Evolutionary conservation across 2,329 filamentous ascomycete genomes (phyloP).

Genomic region (Corniculantispora saksenae): DNA sequence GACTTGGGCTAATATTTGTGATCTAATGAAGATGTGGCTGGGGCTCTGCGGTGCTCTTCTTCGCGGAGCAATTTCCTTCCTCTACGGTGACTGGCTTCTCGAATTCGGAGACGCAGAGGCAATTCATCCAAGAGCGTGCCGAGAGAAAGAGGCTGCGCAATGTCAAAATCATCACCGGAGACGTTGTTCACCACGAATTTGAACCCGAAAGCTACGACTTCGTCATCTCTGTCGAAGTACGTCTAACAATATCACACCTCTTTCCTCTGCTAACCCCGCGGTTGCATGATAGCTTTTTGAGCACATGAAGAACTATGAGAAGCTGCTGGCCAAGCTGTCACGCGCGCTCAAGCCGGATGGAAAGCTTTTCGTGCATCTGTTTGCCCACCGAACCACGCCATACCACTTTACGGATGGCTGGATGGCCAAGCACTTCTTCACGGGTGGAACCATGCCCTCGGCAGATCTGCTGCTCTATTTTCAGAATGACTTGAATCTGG

Average conservation of each 20-base stretch:
- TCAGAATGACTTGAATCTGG: conserved; percentile 59
- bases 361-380: conserved; percentile 70
- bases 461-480: conserved; percentile 68
- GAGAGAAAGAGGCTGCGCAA: conserved; percentile 58
- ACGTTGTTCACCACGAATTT: conserved; percentile 68
- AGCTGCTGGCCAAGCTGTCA: conserved; percentile 65
- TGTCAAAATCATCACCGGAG: conserved; percentile 60
- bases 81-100: conserved; percentile 66
- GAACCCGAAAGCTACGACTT: conserved; percentile 59
- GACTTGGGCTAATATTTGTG: background rate
- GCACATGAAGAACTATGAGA: conserved; percentile 75
- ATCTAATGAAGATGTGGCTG: conserved; percentile 62
- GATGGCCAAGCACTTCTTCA: conserved; percentile 76
- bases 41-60: conserved; percentile 65
- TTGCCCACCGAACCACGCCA: conserved; percentile 63
- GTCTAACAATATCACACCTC: background rate
- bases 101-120: conserved; percentile 68
- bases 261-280: background rate
- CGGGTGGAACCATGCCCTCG: conserved; percentile 70
- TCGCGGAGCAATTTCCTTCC: conserved; percentile 64
- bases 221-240: conserved; percentile 62
- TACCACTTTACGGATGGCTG: conserved; percentile 72
- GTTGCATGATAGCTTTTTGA: conserved; percentile 50
- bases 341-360: conserved; percentile 61
- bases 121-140: conserved; percentile 63